Evolutionary conservation across 2,329 filamentous ascomycete species (phyloP), one percentile per base, ranked within the genome.

Genomic region (Ceratocystis huliohia): DNA sequence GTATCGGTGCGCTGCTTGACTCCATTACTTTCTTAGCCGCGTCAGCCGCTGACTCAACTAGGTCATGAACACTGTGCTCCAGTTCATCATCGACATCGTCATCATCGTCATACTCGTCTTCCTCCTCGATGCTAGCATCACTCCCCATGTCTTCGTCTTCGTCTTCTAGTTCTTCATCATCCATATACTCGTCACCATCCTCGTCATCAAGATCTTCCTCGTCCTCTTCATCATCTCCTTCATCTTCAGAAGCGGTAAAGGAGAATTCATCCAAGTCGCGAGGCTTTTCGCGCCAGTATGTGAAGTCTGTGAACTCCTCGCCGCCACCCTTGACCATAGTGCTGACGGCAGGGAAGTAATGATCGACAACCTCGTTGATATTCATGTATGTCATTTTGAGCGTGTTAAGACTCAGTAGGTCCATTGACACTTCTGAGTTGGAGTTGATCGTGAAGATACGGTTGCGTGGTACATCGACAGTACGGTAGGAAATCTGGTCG

Each of bases 381-480:
- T 90, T 92, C 69, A 96, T 91, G 74, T 99, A 99, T 69, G 89
- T 96, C 72, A 95, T 93, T 78, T 94, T 96, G 74, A 97, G 89
- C 74, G 91, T 95, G 77, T 96, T 96, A 65, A 97, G 81, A 69
- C 86, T 93, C 56, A 97, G 79, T 57, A 99, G 79, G 74, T 97
- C 93, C 25, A 99, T 79, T 33, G 88, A 93, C 37, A 99, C 92
- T 75, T 99, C 94, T 0, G 93, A 92, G 73, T 97, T 96, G 65
- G 90, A 94, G 76, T 99, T 99, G 80, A 99, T 99, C 17, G 94
- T 96, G 76, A 99, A 99, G 71, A 99, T 99, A 65, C 94, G 84
- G 28, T 88, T 95, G 64, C 89, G 88, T 0, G 94, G 94, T 50
- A 99, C 96, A 74, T 96, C 95, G 65, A 99, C 94, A 4, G 89